Conservation (phyloP, 208 protist species). For the Novymonas esmeraldas region DNA sequence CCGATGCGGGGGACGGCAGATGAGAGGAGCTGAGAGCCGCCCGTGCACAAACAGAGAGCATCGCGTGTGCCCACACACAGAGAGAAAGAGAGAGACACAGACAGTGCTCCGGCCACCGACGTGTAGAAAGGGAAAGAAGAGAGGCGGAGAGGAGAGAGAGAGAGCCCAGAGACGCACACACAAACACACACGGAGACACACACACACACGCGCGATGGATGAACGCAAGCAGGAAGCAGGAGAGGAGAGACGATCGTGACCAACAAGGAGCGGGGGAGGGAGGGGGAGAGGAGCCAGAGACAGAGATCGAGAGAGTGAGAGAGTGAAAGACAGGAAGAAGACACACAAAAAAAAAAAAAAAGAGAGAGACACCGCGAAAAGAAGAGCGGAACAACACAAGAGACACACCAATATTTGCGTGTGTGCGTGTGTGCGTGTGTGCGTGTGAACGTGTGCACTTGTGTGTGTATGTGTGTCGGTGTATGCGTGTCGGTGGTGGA, state of each 20-base stretch:
- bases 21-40: constrained; percentile 36
- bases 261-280: too few relatives aligned
- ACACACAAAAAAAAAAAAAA: constrained; percentile 4
- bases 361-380: too few relatives aligned
- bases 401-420: too few relatives aligned
- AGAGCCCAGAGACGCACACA: too few relatives aligned
- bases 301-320: not conserved
- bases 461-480: not conserved
- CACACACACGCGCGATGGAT: too few relatives aligned
- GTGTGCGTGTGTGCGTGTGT: not conserved
- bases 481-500: not conserved
- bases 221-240: too few relatives aligned
- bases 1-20: constrained; percentile 19
- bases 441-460: not conserved
- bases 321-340: not conserved
- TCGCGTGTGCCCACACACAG: not conserved
- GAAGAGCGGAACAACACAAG: too few relatives aligned
- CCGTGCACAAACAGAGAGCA: constrained; percentile 35
- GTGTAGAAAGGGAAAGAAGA: too few relatives aligned
- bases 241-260: too few relatives aligned
- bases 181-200: too few relatives aligned
- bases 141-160: too few relatives aligned
- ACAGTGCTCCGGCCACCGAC: too few relatives aligned
- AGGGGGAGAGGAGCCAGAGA: not conserved
- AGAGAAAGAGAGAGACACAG: not conserved